Conservation (phyloP, 2,329 filamentous ascomycete genomes). For the Penicillium corylophilum region DNA sequence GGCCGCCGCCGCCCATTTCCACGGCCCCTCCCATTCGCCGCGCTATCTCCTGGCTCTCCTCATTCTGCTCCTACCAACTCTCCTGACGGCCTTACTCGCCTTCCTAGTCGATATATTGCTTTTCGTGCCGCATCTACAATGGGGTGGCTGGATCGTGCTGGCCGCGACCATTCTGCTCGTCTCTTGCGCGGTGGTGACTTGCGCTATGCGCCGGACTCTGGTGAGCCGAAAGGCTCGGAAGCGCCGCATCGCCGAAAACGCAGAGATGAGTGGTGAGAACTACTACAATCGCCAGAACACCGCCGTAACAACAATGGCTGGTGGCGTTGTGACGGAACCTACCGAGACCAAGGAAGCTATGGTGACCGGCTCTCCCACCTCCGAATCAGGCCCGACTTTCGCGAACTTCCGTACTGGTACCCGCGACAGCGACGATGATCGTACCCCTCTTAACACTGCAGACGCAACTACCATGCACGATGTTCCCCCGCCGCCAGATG, state of each 20-base stretch:
- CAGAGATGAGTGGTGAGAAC: conserved; percentile 94
- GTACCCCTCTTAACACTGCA: conserved; percentile 39
- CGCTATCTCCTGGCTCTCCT: conserved; percentile 82
- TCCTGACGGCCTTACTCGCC: conserved; percentile 78
- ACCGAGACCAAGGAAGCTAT: conserved; percentile 58
- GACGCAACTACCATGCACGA: conserved; percentile 26
- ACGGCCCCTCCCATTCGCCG: conserved; percentile 83
- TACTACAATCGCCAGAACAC: conserved; percentile 69
- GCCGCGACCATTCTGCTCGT: conserved; percentile 84
- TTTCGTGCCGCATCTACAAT: conserved; percentile 89
- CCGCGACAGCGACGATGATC: conserved; percentile 42
- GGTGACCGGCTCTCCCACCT: conserved; percentile 56
- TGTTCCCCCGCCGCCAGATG: conserved; percentile 23
- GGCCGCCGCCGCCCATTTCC: conserved; percentile 78
- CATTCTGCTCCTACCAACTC: conserved; percentile 80
- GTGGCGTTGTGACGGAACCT: conserved; percentile 11
- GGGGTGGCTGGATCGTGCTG: conserved; percentile 92
- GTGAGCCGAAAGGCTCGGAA: conserved; percentile 91
- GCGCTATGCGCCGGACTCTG: conserved; percentile 89
- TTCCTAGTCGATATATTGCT: conserved; percentile 92
- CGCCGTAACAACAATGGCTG: conserved; percentile 29
- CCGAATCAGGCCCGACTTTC: conserved; percentile 51
- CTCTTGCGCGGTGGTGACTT: conserved; percentile 79
- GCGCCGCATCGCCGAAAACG: conserved; percentile 86
- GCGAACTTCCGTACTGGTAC: conserved; percentile 40